Evolutionary conservation across 1,284 basidiomycete genomes (phyloP), one percentile per base, ranked within the genome.

Genomic region (Rhodotorula sp.): DNA sequence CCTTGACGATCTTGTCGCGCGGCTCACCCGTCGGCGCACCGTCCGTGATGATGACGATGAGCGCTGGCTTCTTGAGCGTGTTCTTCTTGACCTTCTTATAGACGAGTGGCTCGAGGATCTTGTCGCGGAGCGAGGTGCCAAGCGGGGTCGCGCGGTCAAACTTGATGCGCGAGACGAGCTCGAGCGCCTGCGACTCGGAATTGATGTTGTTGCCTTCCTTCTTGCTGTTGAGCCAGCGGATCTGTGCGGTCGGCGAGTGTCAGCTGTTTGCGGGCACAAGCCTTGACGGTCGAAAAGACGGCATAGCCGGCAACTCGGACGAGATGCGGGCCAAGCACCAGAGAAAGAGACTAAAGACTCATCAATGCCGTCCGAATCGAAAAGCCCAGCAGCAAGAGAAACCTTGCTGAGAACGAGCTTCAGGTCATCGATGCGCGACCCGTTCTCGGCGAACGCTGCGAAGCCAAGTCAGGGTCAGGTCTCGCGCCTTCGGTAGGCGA

Each of bases 311-410:
- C 34, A 34, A 2, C 34, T 34, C 34, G 34, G 34, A 34, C 5
- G 34, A 34, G 34, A 34, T 34, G 34, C 34, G 34, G 34, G 34
- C 34, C 34, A 34, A 34, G 34, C 34, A 5, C 34, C 5, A 3
- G 34, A 34, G 34, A 34, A 34, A 34, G 34, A 34, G 34, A 34
- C 5, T 3, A 34, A 5, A 34, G 3, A 10, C 59, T 83, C 68
- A 19, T 81, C 79, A 70, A 84, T 83, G 60, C 84, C 84, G 68
- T 85, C 84, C 17, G 80, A 76, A 77, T 85, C 84, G 75, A 84
- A 84, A n/a, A 84, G 76, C 9, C 81, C 80, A 1, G 82, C 81
- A 17, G 82, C 83, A 61, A 76, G 81, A 23, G 83, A 81, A 61
- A 84, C 82, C 49, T 72, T 67, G 13, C 66, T 61, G 7, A 76